Percentiles rank a stretch among this genome's conserved stretches.
Evolutionary conservation across 306 rosid genomes (phyloP).

Genomic region (Dicorynia guianensis): DNA sequence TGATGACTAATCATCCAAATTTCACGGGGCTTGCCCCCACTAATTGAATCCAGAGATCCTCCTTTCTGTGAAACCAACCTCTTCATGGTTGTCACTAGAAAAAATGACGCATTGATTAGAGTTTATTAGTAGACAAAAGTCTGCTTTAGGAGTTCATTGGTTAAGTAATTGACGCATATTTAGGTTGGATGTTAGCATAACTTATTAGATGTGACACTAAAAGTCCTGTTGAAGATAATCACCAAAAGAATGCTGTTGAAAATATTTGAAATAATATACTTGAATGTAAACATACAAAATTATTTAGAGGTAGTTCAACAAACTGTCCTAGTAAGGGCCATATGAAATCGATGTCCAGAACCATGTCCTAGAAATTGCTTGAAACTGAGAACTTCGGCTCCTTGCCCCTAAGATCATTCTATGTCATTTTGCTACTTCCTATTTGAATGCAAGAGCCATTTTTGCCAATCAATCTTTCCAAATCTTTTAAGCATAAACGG

Average conservation of each 20-base stretch:
- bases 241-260: no score
- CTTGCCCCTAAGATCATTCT: conserved; percentile 1
- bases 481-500: conserved; percentile 10
- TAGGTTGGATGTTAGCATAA: conserved; percentile 11
- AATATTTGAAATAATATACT: conserved; percentile 10
- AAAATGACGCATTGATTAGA: conserved; percentile 38
- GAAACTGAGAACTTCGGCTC: not conserved
- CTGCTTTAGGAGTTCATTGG: conserved; percentile 44
- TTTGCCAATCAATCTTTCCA: conserved; percentile 20
- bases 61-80: not conserved
- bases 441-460: not conserved
- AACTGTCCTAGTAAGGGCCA: conserved; percentile 37
- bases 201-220: conserved; percentile 31
- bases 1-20: conserved; percentile 22
- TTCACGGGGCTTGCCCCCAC: conserved; percentile 34
- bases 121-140: conserved; percentile 36
- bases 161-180: conserved; percentile 33
- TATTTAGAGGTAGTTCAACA: conserved; percentile 36
- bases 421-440: not conserved
- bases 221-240: conserved; percentile 23
- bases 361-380: not conserved
- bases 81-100: conserved; percentile 5
- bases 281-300: not conserved
- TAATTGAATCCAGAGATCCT: conserved; percentile 36
- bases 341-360: conserved; percentile 2